A percentile compares a stretch with the other conserved stretches of the same genome.
Evolutionary conservation across 345 rosid genomes (phyloP).

Genomic region (Aethionema arabicum): DNA sequence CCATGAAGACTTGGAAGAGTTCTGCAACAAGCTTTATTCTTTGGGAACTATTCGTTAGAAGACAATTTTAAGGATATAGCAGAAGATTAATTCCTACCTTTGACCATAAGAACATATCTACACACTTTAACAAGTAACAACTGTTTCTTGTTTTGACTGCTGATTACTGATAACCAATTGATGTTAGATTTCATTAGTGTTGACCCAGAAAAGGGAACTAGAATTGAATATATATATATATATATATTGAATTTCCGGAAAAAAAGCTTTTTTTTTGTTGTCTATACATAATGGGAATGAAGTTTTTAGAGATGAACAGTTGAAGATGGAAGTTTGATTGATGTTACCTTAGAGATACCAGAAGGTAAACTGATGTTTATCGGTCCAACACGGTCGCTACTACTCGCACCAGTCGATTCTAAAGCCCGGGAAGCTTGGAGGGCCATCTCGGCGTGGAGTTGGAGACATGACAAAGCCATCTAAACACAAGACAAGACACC

Average conservation of each 20-base stretch:
- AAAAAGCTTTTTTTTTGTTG: too few relatives aligned
- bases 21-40: slow-evolving; percentile 43
- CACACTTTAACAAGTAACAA: too few relatives aligned
- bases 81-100: not conserved
- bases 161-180: too few relatives aligned
- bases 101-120: too few relatives aligned
- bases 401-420: slow-evolving; percentile 40
- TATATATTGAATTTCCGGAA: too few relatives aligned
- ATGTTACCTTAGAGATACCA: slow-evolving; percentile 30
- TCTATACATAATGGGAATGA: slow-evolving; percentile 8
- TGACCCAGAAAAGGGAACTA: too few relatives aligned
- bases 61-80: not conserved
- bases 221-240: too few relatives aligned
- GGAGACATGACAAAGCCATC: slow-evolving; percentile 95
- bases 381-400: slow-evolving; percentile 21
- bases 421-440: slow-evolving; percentile 86
- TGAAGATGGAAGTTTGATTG: slow-evolving; percentile 35
- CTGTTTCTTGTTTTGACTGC: too few relatives aligned
- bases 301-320: slow-evolving; percentile 32
- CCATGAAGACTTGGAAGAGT: slow-evolving; percentile 41
- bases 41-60: slow-evolving; percentile 23
- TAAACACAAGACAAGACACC: slow-evolving; percentile 24
- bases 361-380: slow-evolving; percentile 30
- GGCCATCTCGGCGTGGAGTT: slow-evolving; percentile 86
- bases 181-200: too few relatives aligned